Percentiles rank a stretch among this genome's conserved stretches.
phyloP scores from a whole-genome alignment of 345 rosid genomes.

The Eucalyptus leucophloia region DNA sequence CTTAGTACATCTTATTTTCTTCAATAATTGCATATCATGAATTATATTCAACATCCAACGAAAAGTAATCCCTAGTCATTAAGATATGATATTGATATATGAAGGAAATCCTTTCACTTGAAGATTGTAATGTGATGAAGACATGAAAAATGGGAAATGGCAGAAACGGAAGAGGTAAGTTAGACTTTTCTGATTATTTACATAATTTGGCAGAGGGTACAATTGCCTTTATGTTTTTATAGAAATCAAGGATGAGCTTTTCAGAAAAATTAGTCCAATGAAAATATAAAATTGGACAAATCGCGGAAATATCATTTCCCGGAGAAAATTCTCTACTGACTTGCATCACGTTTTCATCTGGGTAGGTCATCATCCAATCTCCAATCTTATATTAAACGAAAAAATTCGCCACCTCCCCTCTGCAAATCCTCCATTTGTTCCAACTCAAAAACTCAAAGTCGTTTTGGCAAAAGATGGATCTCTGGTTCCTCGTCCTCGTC shows the following conservation, averaged over 20 bases:
- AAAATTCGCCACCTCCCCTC: background rate
- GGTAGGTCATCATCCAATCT: background rate
- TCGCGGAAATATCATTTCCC: background rate
- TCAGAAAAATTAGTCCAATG: too few species aligned
- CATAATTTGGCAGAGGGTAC: background rate
- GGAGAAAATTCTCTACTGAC: background rate
- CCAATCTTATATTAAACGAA: background rate
- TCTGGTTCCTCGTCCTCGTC: background rate
- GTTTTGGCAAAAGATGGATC: background rate
- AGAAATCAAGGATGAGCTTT: background rate
- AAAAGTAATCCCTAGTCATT: background rate
- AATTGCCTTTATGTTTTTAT: background rate
- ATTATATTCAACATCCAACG: accelerated
- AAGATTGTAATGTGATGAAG: background rate
- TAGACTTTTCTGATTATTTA: background rate
- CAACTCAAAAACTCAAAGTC: background rate
- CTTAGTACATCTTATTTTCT: background rate
- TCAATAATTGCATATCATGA: background rate
- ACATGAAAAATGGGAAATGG: background rate
- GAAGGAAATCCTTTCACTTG: background rate
- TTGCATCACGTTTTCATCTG: background rate
- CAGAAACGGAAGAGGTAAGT: background rate
- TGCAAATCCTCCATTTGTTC: background rate
- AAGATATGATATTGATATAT: accelerated
- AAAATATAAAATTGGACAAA: background rate